Evolutionary conservation across 2,329 filamentous ascomycete species (phyloP), one percentile per base, ranked within the genome.

Genomic region (Fusarium sp.): DNA sequence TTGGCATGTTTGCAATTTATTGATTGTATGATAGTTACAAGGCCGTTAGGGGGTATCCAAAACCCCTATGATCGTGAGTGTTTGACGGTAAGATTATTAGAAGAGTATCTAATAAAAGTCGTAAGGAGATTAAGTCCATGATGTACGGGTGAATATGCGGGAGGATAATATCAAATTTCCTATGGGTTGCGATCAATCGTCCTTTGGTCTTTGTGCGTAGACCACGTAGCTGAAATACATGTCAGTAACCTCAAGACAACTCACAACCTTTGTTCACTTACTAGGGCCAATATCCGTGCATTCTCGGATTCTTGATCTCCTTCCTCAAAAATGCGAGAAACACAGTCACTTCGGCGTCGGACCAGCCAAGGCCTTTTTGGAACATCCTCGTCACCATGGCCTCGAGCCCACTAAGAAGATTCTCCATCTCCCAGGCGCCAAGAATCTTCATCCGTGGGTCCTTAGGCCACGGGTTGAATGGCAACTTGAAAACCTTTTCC

Each of bases 401-500:
- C 20, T 82, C 77, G 1, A 81, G 66, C 1, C 75, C 75, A 3
- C 52, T 60, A 2, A 77, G 71, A 4, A 77, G 62, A 11, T 77
- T 77, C 31, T 77, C 75, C 75, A 77, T 77, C 37, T 77, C 75
- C 75, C 75, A 73, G 29, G 64, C 69, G 35, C 87, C 87, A 4
- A 88, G 73, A 40, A 88, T 84, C 75, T 89, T 90, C 66, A 87
- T 82, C 18, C 84, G 84, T 8, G 82, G 81, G 35, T 87, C 85
- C 52, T 85, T 86, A 1, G 87, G 84, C 87, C 87, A 89, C 2
- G 83, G 80, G 70, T 85, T 87, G 63, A 84, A 81, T 0, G 87
- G 87, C 73, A 87, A 83, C 77, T 85, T 86, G 74, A 82, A 86
- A 10, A 86, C 77, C 6, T 82, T 79, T 70, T 88, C 84, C 1